phyloP scores from a whole-genome alignment of 2,329 filamentous ascomycete species.

The Verticillium klebahnii region DNA sequence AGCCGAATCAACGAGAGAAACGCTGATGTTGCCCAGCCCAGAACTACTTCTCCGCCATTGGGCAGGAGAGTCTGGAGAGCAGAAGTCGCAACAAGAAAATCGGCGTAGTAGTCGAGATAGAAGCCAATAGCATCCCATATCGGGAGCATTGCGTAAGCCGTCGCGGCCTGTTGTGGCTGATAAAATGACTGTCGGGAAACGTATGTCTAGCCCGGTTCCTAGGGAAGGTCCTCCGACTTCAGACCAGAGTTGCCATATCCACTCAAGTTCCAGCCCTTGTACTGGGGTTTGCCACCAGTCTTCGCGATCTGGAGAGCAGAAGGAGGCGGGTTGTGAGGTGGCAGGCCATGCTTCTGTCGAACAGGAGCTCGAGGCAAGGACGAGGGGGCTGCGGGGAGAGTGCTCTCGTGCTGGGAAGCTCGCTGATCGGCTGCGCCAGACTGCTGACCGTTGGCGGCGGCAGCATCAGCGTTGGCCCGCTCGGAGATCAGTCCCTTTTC shows the following conservation, averaged over 20 bases:
- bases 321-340: constrained; percentile 27
- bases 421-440: constrained; percentile 4
- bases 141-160: background rate
- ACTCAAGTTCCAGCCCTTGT: constrained; percentile 33
- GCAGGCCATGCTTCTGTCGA: constrained; percentile 16
- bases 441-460: constrained; percentile 14
- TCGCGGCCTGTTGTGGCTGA: background rate
- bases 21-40: constrained; percentile 1
- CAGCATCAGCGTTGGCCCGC: constrained; percentile 21
- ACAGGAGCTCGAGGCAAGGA: constrained; percentile 30
- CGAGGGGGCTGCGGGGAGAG: constrained; percentile 32
- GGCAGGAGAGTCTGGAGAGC: constrained; percentile 5
- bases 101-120: background rate
- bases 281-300: constrained; percentile 20
- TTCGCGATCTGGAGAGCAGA: constrained; percentile 17
- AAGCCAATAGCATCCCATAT: background rate
- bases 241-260: constrained; percentile 35
- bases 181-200: background rate
- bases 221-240: constrained; percentile 25
- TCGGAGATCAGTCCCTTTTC: constrained; percentile 47
- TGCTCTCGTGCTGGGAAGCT: constrained; percentile 7
- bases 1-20: constrained; percentile 2
- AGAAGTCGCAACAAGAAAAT: background rate
- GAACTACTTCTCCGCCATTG: constrained; percentile 10
- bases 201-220: background rate